Conservation (phyloP, 208 protist species). For the Herpetomonas muscarum region DNA sequence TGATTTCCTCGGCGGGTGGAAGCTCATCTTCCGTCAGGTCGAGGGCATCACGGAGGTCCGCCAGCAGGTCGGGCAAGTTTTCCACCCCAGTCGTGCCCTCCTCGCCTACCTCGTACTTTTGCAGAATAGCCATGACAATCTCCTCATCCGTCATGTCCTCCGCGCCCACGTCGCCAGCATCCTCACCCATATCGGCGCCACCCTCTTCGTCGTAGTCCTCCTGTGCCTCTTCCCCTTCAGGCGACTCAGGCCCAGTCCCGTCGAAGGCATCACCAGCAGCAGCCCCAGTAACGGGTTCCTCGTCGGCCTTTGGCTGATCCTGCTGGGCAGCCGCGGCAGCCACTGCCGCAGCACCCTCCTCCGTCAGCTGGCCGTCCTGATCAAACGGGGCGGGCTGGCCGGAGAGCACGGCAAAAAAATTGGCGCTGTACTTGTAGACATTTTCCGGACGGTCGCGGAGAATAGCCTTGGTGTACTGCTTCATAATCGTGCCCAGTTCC, state of each 20-base stretch:
- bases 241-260: no score
- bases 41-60: conserved; percentile 40
- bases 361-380: conserved; percentile 62
- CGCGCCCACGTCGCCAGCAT: no score
- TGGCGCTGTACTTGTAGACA: conserved; percentile 91
- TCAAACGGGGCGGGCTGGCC: conserved; percentile 73
- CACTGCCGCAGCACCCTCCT: conserved; percentile 6
- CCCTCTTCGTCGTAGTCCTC: not conserved
- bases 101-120: conserved; percentile 45
- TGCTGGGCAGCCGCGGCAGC: not conserved
- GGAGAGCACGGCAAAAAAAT: conserved; percentile 88
- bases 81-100: conserved; percentile 32
- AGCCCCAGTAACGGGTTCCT: not conserved
- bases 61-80: conserved; percentile 53
- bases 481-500: conserved; percentile 89
- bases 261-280: not conserved
- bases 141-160: conserved; percentile 24
- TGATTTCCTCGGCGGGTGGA: conserved; percentile 43
- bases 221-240: not conserved
- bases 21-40: conserved; percentile 47
- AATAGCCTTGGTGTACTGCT: conserved; percentile 91
- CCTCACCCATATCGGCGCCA: no score
- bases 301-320: not conserved
- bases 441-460: conserved; percentile 77
- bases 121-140: conserved; percentile 46